These are phyloP conservation scores for Nicotiana tabacum DNA, from an alignment of 257 asterid species.

Conservation along the genomic window DNA sequence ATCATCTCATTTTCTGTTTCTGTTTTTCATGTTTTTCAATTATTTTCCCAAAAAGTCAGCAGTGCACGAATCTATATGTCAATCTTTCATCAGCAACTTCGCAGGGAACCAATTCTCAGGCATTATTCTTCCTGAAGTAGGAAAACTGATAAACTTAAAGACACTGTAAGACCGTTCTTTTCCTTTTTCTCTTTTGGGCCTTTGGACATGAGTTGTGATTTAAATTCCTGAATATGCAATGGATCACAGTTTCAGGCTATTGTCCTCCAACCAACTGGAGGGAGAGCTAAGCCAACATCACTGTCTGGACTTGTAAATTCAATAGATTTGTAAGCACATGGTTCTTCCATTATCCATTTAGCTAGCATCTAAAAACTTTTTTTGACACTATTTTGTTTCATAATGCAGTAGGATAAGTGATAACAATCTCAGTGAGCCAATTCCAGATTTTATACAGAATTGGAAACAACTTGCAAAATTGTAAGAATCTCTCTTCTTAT, in stretches of 20 bases:
- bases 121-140: constrained; percentile 59
- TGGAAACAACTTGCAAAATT: constrained; percentile 69
- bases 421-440: constrained; percentile 65
- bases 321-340: constrained; percentile 59
- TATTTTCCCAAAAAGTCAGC: not conserved
- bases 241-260: constrained; percentile 52
- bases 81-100: constrained; percentile 48
- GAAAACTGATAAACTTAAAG: constrained; percentile 50
- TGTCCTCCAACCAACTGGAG: constrained; percentile 71
- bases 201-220: constrained; percentile 1
- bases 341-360: not conserved
- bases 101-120: constrained; percentile 82
- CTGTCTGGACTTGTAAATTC: constrained; percentile 51
- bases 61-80: not conserved
- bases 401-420: constrained; percentile 78
- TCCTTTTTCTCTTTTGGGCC: not conserved
- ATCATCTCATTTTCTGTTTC: not conserved
- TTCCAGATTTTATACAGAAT: constrained; percentile 71
- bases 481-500: constrained; percentile 38
- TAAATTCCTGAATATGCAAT: constrained; percentile 15
- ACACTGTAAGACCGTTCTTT: constrained; percentile 48
- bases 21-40: not conserved
- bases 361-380: constrained; percentile 3
- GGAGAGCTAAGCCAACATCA: constrained; percentile 58
- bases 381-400: constrained; percentile 11